Conservation (phyloP, 805 yeast species). For the Candida broadrunensis region DNA sequence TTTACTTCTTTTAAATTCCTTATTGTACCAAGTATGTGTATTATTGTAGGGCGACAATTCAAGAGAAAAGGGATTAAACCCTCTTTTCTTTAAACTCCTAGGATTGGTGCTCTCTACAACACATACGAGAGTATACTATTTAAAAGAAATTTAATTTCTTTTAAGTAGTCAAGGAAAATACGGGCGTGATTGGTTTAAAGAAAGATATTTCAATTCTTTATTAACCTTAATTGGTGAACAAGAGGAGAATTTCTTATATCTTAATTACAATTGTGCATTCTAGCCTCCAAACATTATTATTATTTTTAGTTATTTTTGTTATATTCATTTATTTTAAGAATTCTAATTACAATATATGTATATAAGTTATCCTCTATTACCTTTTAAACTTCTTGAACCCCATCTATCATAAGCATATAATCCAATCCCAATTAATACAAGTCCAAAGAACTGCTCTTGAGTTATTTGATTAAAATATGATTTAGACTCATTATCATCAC, state of each 20-base stretch:
- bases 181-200: constrained; percentile 33
- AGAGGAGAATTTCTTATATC: background rate
- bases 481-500: background rate
- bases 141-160: constrained; percentile 6
- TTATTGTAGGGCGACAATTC: constrained; percentile 47
- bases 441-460: constrained; percentile 45
- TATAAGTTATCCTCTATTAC: constrained; percentile 1
- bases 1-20: constrained; percentile 13
- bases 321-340: background rate
- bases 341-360: background rate
- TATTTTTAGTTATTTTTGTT: too few relatives aligned
- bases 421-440: constrained; percentile 52
- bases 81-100: too few relatives aligned
- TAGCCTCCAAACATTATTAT: constrained; percentile 42
- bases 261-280: constrained; percentile 30
- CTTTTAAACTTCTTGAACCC: constrained; percentile 36
- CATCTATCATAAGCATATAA: constrained; percentile 64
- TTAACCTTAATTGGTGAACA: background rate
- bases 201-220: background rate
- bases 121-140: constrained; percentile 45
- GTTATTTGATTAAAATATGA: constrained; percentile 32
- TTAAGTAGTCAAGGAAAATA: constrained; percentile 38
- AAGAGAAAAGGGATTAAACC: constrained; percentile 11
- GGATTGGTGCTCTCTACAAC: constrained; percentile 49
- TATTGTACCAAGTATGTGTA: constrained; percentile 47